Conservation (phyloP, 169 alveolate genomes). For the Plasmodium blacklocki region DNA sequence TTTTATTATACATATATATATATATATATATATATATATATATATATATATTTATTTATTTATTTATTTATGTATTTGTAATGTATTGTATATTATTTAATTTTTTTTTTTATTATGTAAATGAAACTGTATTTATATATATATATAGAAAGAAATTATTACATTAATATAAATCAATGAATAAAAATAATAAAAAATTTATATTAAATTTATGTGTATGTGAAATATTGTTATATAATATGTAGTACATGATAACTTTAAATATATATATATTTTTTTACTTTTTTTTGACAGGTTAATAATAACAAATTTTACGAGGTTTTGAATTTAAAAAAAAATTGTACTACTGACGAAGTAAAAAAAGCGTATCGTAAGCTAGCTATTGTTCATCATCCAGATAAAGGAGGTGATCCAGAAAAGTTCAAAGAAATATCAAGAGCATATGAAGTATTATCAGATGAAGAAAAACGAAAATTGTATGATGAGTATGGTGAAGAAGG, state of each 20-base stretch:
- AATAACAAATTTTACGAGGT: conserved; percentile 90
- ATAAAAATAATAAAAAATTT: too few species aligned
- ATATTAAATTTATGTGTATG: too few species aligned
- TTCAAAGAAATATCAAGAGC: conserved; percentile 97
- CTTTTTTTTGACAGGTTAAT: conserved; percentile 78
- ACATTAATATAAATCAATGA: too few species aligned
- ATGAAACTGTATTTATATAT: too few species aligned
- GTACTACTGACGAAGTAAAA: conserved; percentile 93
- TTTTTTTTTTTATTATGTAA: too few species aligned
- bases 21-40: background rate
- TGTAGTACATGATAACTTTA: too few species aligned
- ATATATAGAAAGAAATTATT: too few species aligned
- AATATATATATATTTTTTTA: background rate
- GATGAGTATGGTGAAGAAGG: conserved; percentile 99
- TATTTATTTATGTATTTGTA: background rate
- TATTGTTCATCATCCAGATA: conserved; percentile 98
- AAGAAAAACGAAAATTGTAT: conserved; percentile 96
- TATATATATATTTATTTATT: background rate
- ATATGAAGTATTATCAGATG: conserved; percentile 96
- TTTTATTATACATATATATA: background rate
- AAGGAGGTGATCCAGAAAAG: conserved; percentile 98
- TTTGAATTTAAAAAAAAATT: conserved; percentile 88
- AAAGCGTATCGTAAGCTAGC: conserved; percentile 97
- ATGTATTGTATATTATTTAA: too few species aligned
- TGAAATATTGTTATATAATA: too few species aligned